Conservation (phyloP, 2,329 filamentous ascomycete species). For the Botryotinia calthae region DNA sequence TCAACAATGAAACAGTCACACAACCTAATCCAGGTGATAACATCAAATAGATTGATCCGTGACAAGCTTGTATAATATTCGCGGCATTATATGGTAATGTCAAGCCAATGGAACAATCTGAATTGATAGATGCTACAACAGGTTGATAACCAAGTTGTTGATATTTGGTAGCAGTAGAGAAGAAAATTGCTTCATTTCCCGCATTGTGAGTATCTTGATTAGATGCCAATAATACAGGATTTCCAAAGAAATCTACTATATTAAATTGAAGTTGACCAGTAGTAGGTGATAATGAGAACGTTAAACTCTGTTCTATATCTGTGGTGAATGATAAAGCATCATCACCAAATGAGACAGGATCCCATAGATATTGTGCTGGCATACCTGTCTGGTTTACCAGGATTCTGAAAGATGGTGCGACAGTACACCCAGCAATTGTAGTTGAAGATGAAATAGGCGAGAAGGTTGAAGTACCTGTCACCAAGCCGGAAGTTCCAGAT, state of each 20-base stretch:
- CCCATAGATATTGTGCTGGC: constrained; percentile 24
- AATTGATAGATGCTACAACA: constrained; percentile 22
- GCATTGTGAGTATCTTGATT: constrained; percentile 25
- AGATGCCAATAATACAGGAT: constrained; percentile 23
- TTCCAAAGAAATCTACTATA: constrained; percentile 21
- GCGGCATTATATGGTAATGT: constrained; percentile 24
- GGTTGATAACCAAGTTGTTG: constrained; percentile 20
- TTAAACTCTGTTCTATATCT: constrained; percentile 16
- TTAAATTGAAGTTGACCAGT: constrained; percentile 24
- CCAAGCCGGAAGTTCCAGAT: background rate
- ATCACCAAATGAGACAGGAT: constrained; percentile 23
- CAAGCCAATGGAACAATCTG: constrained; percentile 24
- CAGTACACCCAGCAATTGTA: constrained; percentile 13
- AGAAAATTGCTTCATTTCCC: constrained; percentile 26
- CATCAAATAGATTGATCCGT: constrained; percentile 15
- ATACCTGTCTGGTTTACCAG: constrained; percentile 18
- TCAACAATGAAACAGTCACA: background rate
- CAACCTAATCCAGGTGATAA: background rate
- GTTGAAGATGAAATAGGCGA: constrained; percentile 13
- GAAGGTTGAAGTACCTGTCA: constrained; percentile 5
- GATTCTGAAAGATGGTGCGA: constrained; percentile 27
- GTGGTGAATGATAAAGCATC: constrained; percentile 24
- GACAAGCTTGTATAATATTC: constrained; percentile 15
- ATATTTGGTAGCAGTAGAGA: constrained; percentile 21
- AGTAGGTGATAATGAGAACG: constrained; percentile 22